Evolutionary conservation across 306 rosid species (phyloP), one percentile per base, ranked within the genome.

Genomic region (Malus orientalis): DNA sequence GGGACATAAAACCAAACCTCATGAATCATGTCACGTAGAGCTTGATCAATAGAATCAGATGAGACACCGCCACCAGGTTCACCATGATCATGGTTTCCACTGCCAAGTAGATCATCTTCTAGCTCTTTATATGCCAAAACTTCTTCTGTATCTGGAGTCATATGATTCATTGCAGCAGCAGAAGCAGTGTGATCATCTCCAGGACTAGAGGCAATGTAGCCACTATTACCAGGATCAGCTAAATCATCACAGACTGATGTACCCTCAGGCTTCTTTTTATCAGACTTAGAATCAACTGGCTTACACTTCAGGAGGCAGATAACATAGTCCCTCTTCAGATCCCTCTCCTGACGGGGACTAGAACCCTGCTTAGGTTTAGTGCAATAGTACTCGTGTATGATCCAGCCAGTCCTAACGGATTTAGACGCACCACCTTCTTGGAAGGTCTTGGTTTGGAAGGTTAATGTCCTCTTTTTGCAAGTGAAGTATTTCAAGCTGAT

Each of bases 311-410:
- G 71, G 62, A 85, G 88, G 61, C 90, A 82, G 36, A 93, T 16
- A 71, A 90, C 92, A 79, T 80, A 81, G 55, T 68, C 60, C 68
- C 60, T 74, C 92, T 87, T 76, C 85, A 27, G n/a, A 76, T 44
- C 71, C 44, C 3, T 51, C 55, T 2, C 55, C 45, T 30, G 69
- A 55, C 9, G 20, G 53, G 5, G 66, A 33, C 15, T 45, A 57
- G 47, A 20, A 62, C 51, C 72, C n/a, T 0, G 44, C 30, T 36
- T 1, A 18, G 81, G 79, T 5, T 20, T 27, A 19, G 15, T 20
- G 47, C 22, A 2, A 51, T 78, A 84, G 67, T 91, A 91, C 60
- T 91, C 93, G 44, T 91, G 93, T 18, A 89, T 84, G 30, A 87
- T 81, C 90, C 90, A 91, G 1, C 76, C 57, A 74, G 85, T 79